phyloP scores from a whole-genome alignment of 345 rosid species.

The Acer saccharum region DNA sequence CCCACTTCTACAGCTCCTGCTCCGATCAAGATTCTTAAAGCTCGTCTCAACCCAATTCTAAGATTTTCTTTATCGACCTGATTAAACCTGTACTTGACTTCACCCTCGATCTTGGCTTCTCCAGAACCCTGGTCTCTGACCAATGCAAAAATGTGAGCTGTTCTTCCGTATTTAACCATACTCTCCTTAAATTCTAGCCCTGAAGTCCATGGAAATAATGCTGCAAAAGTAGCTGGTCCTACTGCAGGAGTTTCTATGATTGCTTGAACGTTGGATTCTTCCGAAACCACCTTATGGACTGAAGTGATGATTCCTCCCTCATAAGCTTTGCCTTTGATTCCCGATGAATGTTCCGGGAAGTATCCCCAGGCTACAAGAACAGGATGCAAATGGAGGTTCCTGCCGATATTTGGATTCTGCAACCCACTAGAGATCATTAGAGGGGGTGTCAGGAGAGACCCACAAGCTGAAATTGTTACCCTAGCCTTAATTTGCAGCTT shows the following conservation, averaged over 20 bases:
- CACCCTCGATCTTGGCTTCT: slow-evolving; percentile 35
- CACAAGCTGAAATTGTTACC: slow-evolving; percentile 66
- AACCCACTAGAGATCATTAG: slow-evolving; percentile 65
- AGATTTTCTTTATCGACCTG: slow-evolving; percentile 66
- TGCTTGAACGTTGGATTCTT: slow-evolving; percentile 42
- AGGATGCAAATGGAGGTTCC: slow-evolving; percentile 67
- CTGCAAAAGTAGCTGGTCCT: slow-evolving; percentile 67
- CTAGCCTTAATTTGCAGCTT: slow-evolving; percentile 61
- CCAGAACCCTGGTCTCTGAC: slow-evolving; percentile 49
- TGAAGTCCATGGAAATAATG: slow-evolving; percentile 64
- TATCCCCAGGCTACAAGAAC: slow-evolving; percentile 68
- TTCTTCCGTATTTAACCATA: slow-evolving; percentile 58
- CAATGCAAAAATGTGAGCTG: slow-evolving; percentile 45
- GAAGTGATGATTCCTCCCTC: slow-evolving; percentile 79
- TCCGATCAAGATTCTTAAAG: slow-evolving; percentile 58
- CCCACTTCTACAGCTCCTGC: slow-evolving; percentile 91
- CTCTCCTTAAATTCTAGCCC: slow-evolving; percentile 58
- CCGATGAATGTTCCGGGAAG: slow-evolving; percentile 45
- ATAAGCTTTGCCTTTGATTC: slow-evolving; percentile 37
- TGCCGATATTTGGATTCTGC: slow-evolving; percentile 55
- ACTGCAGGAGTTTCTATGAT: slow-evolving; percentile 58
- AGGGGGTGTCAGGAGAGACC: slow-evolving; percentile 67
- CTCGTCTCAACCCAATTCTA: slow-evolving; percentile 52
- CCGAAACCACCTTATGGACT: slow-evolving; percentile 42
- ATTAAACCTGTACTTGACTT: slow-evolving; percentile 40